Conservation (phyloP, 257 asterid genomes). For the Cynanchum wilfordii region DNA sequence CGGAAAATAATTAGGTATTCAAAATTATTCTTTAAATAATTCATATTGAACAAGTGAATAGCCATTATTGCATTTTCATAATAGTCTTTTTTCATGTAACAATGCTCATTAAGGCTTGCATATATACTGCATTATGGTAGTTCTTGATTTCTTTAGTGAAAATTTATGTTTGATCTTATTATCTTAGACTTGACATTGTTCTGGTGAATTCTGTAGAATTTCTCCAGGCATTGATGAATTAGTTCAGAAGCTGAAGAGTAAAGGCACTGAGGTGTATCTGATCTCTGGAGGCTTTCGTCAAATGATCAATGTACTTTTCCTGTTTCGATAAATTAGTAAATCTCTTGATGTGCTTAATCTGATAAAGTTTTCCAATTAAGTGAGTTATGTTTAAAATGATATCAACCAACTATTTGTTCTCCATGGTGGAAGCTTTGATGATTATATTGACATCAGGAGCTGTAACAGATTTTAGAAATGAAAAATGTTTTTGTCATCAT, state of each 20-base stretch:
- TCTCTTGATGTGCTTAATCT: background rate
- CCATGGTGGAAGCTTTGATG: background rate
- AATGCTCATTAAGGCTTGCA: background rate
- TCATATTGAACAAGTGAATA: background rate
- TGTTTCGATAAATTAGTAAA: background rate
- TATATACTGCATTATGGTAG: background rate
- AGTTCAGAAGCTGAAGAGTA: constrained; percentile 62
- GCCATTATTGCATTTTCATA: background rate
- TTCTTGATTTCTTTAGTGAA: background rate
- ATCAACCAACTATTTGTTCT: background rate
- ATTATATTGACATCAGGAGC: background rate
- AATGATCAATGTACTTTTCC: constrained; percentile 64
- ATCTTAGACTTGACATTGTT: constrained; percentile 1
- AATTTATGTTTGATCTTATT: background rate
- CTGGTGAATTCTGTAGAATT: constrained; percentile 38
- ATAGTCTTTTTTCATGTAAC: background rate
- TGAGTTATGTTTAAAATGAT: background rate
- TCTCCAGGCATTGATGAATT: constrained; percentile 87
- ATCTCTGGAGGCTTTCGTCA: constrained; percentile 96
- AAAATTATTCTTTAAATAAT: background rate
- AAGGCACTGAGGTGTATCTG: constrained; percentile 55
- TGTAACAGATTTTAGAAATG: background rate
- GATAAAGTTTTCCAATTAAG: background rate
- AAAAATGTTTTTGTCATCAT: background rate
- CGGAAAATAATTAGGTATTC: background rate